Evolutionary conservation across 306 rosid genomes (phyloP).

Genomic region (Oxytropis ochrocephala): DNA sequence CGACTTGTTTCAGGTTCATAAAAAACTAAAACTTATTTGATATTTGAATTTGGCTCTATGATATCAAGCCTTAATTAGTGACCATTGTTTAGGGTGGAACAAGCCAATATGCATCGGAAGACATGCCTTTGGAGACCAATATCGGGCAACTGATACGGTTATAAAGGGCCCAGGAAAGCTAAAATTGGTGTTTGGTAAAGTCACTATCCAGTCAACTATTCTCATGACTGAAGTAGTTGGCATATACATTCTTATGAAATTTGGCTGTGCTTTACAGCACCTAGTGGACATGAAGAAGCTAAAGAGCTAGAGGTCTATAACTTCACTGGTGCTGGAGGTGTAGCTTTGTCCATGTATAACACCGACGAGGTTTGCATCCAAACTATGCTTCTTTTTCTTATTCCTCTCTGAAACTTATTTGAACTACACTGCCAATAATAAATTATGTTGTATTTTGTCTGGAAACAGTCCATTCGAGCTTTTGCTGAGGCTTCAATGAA

Average conservation of each 20-base stretch:
- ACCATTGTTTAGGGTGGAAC: slow-evolving; percentile 65
- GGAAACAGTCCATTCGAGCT: slow-evolving; percentile 68
- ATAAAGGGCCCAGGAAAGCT: slow-evolving; percentile 81
- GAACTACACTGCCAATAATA: background rate
- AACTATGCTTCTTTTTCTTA: background rate
- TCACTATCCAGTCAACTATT: slow-evolving; percentile 17
- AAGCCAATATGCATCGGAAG: slow-evolving; percentile 97
- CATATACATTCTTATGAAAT: slow-evolving; percentile 10
- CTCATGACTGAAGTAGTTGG: background rate
- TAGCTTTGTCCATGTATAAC: slow-evolving; percentile 89
- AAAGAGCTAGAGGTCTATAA: slow-evolving; percentile 75
- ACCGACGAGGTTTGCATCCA: slow-evolving; percentile 74
- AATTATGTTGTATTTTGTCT: slow-evolving; percentile 16
- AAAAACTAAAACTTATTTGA: background rate
- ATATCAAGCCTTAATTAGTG: slow-evolving; percentile 3
- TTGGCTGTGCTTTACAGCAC: slow-evolving; percentile 34
- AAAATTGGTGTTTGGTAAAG: slow-evolving; percentile 78
- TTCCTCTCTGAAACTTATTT: slow-evolving; percentile 14
- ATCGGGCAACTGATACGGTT: slow-evolving; percentile 84
- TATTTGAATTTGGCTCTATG: background rate
- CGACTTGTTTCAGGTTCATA: slow-evolving; percentile 86
- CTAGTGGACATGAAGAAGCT: slow-evolving; percentile 61
- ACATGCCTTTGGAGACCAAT: slow-evolving; percentile 98
- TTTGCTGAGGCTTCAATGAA: slow-evolving; percentile 96
- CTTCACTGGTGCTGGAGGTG: slow-evolving; percentile 86